Evolutionary conservation across 208 protist genomes (phyloP).

Genomic region (Leishmania braziliensis): DNA sequence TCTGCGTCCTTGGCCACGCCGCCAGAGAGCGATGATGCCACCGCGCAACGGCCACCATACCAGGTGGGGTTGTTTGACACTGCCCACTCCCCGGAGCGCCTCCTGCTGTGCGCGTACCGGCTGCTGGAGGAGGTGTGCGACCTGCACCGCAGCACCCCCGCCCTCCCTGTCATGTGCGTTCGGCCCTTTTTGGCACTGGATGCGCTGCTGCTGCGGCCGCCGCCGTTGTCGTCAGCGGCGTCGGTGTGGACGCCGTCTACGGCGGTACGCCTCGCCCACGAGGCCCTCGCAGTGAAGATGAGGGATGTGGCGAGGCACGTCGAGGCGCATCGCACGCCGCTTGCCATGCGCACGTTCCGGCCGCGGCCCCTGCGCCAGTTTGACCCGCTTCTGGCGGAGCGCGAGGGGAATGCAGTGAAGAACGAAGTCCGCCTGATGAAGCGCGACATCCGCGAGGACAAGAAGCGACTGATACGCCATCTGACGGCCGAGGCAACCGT

Average conservation of each 20-base stretch:
- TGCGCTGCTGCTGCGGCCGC: conserved; percentile 29
- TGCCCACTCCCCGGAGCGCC: conserved; percentile 24
- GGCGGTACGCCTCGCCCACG: conserved; percentile 51
- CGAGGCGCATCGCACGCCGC: conserved; percentile 57
- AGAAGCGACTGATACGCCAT: conserved; percentile 84
- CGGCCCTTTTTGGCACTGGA: conserved; percentile 54
- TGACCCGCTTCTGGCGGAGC: conserved; percentile 75
- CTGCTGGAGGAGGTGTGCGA: conserved; percentile 58
- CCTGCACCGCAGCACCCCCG: conserved; percentile 41
- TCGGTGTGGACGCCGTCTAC: conserved; percentile 39
- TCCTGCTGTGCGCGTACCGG: conserved; percentile 69
- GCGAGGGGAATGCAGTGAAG: conserved; percentile 55
- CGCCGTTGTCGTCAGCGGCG: neutral
- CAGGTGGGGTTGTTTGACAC: conserved; percentile 45
- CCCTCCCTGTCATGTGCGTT: conserved; percentile 56
- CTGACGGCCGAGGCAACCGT: conserved; percentile 82
- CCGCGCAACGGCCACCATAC: conserved; percentile 11
- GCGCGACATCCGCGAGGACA: conserved; percentile 81
- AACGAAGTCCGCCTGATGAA: conserved; percentile 70
- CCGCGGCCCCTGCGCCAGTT: conserved; percentile 84
- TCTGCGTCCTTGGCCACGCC: neutral
- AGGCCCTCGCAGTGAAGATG: conserved; percentile 40
- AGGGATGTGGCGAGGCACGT: conserved; percentile 20
- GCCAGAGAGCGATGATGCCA: neutral
- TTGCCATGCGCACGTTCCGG: conserved; percentile 86